Evolutionary conservation across 192 early-diverging fungal species (phyloP).

Genomic region (Phycomyces nitens): DNA sequence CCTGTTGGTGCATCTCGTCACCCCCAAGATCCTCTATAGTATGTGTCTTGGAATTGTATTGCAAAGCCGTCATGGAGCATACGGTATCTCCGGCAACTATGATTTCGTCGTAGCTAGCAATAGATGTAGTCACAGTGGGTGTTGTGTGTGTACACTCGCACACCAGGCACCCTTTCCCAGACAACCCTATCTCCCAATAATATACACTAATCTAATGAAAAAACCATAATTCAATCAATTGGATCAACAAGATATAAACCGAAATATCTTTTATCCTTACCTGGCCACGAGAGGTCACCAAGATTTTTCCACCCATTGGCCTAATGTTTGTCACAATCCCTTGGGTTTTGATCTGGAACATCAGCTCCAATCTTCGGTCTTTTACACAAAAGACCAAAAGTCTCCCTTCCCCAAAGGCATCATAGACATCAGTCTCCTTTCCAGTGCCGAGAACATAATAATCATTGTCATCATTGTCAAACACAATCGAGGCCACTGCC

Average conservation of each 20-base stretch:
- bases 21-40: constrained; percentile 57
- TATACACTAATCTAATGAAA: constrained; percentile 24
- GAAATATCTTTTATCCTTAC: constrained; percentile 21
- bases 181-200: constrained; percentile 14
- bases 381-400: constrained; percentile 64
- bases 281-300: constrained; percentile 63
- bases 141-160: constrained; percentile 36
- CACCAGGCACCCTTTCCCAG: constrained; percentile 10
- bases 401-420: constrained; percentile 69
- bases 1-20: constrained; percentile 60
- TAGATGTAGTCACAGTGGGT: constrained; percentile 54
- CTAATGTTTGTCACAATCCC: constrained; percentile 67
- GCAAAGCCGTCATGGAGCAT: constrained; percentile 66
- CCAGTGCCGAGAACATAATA: constrained; percentile 73
- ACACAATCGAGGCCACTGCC: constrained; percentile 41
- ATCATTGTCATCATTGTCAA: constrained; percentile 40
- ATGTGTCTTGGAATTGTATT: constrained; percentile 41
- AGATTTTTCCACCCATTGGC: constrained; percentile 61
- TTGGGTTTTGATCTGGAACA: constrained; percentile 41
- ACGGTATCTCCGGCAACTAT: constrained; percentile 83
- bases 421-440: constrained; percentile 54
- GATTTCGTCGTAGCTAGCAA: constrained; percentile 62
- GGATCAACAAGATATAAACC: not conserved
- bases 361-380: constrained; percentile 46
- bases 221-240: constrained; percentile 1